Evolutionary conservation across 2,329 filamentous ascomycete species (phyloP).

Genomic region (Huntiella abstrusa): DNA sequence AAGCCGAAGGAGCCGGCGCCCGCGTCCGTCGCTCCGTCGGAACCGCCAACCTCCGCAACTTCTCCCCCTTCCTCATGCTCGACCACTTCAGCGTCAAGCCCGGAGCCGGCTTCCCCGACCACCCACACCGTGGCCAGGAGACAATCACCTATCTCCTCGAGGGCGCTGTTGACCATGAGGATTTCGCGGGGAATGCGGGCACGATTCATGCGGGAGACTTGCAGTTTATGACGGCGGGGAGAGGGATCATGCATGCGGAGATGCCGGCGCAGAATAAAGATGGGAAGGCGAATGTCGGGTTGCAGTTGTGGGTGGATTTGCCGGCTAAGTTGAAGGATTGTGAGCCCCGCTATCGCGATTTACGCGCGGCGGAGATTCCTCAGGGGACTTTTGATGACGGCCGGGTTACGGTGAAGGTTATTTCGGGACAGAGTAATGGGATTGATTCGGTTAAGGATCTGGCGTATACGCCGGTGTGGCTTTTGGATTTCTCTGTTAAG

Average conservation of each 20-base stretch:
- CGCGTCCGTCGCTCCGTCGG: conserved; percentile 75
- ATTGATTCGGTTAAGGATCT: conserved; percentile 77
- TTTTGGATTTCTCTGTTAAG: conserved; percentile 63
- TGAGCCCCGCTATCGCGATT: conserved; percentile 81
- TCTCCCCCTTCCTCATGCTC: conserved; percentile 89
- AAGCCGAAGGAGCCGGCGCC: conserved; percentile 75
- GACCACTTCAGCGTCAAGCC: conserved; percentile 73
- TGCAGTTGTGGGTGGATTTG: conserved; percentile 92
- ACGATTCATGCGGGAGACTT: conserved; percentile 75
- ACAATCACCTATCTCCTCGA: conserved; percentile 76
- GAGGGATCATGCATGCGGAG: conserved; percentile 84
- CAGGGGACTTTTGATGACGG: conserved; percentile 49
- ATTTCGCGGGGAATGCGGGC: conserved; percentile 72
- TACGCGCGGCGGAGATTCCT: conserved; percentile 64
- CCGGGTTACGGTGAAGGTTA: conserved; percentile 70
- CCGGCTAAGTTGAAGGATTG: conserved; percentile 65
- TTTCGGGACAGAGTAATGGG: conserved; percentile 67
- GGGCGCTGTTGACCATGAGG: conserved; percentile 77
- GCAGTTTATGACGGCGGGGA: conserved; percentile 93
- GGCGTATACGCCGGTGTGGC: conserved; percentile 94
- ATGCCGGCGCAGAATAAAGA: conserved; percentile 72
- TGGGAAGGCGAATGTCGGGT: conserved; percentile 59
- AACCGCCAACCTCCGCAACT: conserved; percentile 62
- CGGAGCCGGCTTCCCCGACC: conserved; percentile 79
- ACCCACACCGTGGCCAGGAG: conserved; percentile 68